Conservation (phyloP, 345 rosid species). For the Physaria fendleri region DNA sequence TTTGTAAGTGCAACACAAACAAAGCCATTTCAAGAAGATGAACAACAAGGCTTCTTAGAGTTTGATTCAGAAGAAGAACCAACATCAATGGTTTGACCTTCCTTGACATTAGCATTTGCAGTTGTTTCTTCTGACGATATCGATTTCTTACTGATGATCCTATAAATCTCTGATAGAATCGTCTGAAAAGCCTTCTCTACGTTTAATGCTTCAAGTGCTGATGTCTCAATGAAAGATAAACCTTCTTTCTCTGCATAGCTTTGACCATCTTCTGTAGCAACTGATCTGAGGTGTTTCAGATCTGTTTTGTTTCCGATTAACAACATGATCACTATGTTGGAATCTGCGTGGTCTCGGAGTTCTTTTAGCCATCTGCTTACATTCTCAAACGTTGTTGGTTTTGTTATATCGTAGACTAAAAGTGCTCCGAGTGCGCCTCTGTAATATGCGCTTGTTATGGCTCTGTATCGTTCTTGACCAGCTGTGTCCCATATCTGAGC, state of each 20-base stretch:
- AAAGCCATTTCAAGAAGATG: conserved; percentile 47
- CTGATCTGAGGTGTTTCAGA: conserved; percentile 90
- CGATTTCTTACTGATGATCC: conserved; percentile 87
- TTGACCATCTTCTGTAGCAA: conserved; percentile 89
- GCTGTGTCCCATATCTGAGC: conserved; percentile 99
- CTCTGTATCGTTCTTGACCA: conserved; percentile 95
- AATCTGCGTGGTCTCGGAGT: conserved; percentile 91
- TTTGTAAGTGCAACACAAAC: neutral
- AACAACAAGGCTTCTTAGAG: conserved; percentile 74
- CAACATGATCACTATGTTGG: conserved; percentile 88
- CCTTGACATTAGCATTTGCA: conserved; percentile 48
- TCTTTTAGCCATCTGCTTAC: conserved; percentile 94
- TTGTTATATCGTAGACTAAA: conserved; percentile 83
- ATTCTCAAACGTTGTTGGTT: conserved; percentile 84
- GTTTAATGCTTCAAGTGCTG: conserved; percentile 78
- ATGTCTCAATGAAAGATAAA: conserved; percentile 85
- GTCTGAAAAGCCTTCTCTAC: conserved; percentile 91
- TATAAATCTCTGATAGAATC: conserved; percentile 69
- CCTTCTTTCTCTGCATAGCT: conserved; percentile 89
- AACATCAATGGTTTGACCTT: conserved; percentile 74
- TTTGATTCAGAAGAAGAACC: conserved; percentile 54
- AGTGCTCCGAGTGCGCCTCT: conserved; percentile 98
- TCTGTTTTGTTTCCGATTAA: conserved; percentile 97
- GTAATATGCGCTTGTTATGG: conserved; percentile 92
- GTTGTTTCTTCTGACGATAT: conserved; percentile 59